Base-by-base conservation (phyloP, 805 yeast species). In the Clavispora carvajalis region DNA sequence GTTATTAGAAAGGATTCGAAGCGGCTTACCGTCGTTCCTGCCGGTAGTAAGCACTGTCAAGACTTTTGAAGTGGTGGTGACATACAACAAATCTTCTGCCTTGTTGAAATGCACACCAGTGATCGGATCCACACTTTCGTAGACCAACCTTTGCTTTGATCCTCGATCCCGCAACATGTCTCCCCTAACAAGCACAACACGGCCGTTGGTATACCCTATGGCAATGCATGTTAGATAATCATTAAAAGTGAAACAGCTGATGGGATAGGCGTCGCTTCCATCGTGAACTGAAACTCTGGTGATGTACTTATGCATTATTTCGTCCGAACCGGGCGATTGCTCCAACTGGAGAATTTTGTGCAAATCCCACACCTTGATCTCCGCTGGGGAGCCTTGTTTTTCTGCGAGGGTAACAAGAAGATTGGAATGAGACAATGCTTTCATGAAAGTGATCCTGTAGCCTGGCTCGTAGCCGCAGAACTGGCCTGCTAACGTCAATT, bases 81-180 rank as follows among this genome's bases (percentile, higher is more conserved):
- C 83, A 56, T 76, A 89, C 12, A 89, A 62, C 4, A 63, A 33
- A 23, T 76, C 62, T 1, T 75, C 71, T 12, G 71, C 71, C 36
- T 76, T 73, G 38, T 71, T 71, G 49, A 90, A 76, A 22, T 76
- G 74, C 1, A 91, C 62, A 0, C 86, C 83, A 0, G 98, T 91
- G 15, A 93, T 74, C 1, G 97, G 95, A 36, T 87, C 93, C 2
- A 71, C 64, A 38, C 81, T 76, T 43, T 83, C 86, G 55, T 80
- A 86, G 1, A 90, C 80, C 0, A 83, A 59, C 22, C 97, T 68
- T 54, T 91, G 98, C 48, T 93, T 77, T 8, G 95, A 80, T 0
- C 98, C 98, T 43, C 95, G 68, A 55, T 93, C 99, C 51, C 89
- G 78, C 6, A 87, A 49, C 23, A 93, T 60, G 59, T 93, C 98